Conservation (phyloP, 2,329 filamentous ascomycete genomes). For the Aspergillus candidus region DNA sequence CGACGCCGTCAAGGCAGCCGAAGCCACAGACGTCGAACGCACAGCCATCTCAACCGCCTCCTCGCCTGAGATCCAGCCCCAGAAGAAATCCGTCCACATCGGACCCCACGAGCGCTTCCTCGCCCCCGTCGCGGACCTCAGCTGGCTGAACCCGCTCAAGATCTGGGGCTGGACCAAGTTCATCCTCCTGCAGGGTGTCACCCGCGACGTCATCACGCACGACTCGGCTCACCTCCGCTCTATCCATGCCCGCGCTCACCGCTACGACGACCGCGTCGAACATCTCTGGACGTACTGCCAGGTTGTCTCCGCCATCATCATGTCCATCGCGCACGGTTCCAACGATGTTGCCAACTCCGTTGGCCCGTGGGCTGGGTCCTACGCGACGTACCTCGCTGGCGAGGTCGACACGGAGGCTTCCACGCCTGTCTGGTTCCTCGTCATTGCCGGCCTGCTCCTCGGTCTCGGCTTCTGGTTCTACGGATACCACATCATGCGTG, state of each 20-base stretch:
- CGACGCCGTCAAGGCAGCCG: background rate
- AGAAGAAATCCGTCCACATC: slow-evolving; percentile 9
- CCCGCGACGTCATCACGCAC: slow-evolving; percentile 38
- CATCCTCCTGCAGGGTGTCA: slow-evolving; percentile 41
- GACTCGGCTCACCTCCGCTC: slow-evolving; percentile 34
- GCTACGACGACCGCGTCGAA: slow-evolving; percentile 44
- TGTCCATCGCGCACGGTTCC: slow-evolving; percentile 41
- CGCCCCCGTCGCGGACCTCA: slow-evolving; percentile 13
- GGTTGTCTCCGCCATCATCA: slow-evolving; percentile 37
- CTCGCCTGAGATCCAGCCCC: slow-evolving; percentile 15
- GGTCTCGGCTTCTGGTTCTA: slow-evolving; percentile 40
- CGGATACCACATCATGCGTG: slow-evolving; percentile 38
- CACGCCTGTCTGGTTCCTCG: slow-evolving; percentile 38
- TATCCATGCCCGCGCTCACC: slow-evolving; percentile 37
- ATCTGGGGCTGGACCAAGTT: slow-evolving; percentile 39
- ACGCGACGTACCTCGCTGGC: slow-evolving; percentile 31
- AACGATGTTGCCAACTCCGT: slow-evolving; percentile 43
- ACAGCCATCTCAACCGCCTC: slow-evolving; percentile 13
- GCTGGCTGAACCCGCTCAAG: slow-evolving; percentile 17
- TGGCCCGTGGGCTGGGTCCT: slow-evolving; percentile 37
- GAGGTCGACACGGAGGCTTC: slow-evolving; percentile 25
- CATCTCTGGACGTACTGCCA: slow-evolving; percentile 45
- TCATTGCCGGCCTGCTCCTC: slow-evolving; percentile 35
- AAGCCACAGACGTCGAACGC: slow-evolving; percentile 8
- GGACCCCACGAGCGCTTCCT: slow-evolving; percentile 23